phyloP scores from a whole-genome alignment of 73 alveolate species.

The Paramecium pentaurelia region DNA sequence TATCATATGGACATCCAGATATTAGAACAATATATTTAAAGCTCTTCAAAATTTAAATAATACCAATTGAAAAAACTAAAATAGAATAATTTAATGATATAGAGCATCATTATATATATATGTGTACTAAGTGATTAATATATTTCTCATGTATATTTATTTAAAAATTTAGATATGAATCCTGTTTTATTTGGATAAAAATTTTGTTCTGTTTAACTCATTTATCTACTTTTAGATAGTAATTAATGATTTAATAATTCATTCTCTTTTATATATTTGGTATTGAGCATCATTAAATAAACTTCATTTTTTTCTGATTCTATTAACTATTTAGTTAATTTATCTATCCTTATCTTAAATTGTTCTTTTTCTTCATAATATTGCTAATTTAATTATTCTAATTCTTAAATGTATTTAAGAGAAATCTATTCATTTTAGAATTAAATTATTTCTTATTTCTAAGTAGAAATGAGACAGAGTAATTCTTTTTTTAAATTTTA shows the following conservation, averaged over 20 bases:
- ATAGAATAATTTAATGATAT: constrained; percentile 8
- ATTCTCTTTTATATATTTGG: not conserved
- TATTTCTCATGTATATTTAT: not conserved
- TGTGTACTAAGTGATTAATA: not conserved
- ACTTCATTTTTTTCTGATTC: not conserved
- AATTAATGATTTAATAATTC: not conserved
- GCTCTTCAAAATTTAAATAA: not conserved
- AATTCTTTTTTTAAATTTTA: not conserved
- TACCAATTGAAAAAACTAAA: not conserved
- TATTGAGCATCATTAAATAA: not conserved
- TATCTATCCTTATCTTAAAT: not conserved
- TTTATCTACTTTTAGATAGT: not conserved
- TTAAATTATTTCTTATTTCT: not conserved
- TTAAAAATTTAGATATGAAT: not conserved
- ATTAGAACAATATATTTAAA: constrained; percentile 23
- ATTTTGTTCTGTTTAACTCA: not conserved
- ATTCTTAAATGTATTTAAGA: not conserved
- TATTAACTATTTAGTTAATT: not conserved
- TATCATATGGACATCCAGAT: constrained; percentile 42
- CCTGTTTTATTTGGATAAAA: constrained; percentile 10
- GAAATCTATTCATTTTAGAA: not conserved
- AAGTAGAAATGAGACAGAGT: not conserved
- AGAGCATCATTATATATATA: constrained; percentile 7
- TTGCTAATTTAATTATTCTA: not conserved
- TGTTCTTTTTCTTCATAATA: not conserved